Evolutionary conservation across 371 early-diverging fungal genomes (phyloP), one percentile per base, ranked within the genome.

Genomic region (Mucor saturninus): DNA sequence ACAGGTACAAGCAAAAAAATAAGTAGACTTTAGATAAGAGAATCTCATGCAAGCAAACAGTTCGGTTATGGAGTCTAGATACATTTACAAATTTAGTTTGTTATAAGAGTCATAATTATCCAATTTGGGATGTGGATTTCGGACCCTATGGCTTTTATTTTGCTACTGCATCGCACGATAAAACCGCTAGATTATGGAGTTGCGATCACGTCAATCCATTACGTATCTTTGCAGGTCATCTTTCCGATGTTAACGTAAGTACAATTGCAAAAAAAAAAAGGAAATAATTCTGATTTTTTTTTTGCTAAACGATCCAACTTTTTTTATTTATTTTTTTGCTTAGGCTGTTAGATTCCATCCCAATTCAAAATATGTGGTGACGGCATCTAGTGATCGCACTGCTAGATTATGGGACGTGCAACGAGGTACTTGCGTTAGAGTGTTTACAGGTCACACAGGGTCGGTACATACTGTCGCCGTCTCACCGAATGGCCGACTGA

Each of bases 61-160:
- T 94, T 8, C 91, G 99, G 11, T 77, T 99, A 50, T 99, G 99
- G 99, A 93, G 92, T 70, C 79, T 95, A 31, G 94, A 95, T 45
- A 93, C 98, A 6, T 90, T 84, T 61, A 85, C 91, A 31, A 95
- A 95, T 67, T 67, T 99, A 7, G 99, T 93, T 13, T 87, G 89
- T 48, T 99, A 98, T 84, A 93, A 92, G 73, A 97, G 98, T 30
- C 99, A 99, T 81, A 96, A 94, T 72, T 97, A 96, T 72, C 99
- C 99, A 11, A 86, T 99, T 4, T 99, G 99, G 99, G 93, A 92
- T 69, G 90, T 97, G 0, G 89, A 92, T 53, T 91, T 98, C 71
- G 89, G 94, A 3, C 93, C 94, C 2, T 86, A 89, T 64, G 97
- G 97, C 28, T 89, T 91, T 69, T 99, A 99, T 75, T 99, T 99